phyloP scores from a whole-genome alignment of 768 basidiomycete genomes.

The Trametes elegans region DNA sequence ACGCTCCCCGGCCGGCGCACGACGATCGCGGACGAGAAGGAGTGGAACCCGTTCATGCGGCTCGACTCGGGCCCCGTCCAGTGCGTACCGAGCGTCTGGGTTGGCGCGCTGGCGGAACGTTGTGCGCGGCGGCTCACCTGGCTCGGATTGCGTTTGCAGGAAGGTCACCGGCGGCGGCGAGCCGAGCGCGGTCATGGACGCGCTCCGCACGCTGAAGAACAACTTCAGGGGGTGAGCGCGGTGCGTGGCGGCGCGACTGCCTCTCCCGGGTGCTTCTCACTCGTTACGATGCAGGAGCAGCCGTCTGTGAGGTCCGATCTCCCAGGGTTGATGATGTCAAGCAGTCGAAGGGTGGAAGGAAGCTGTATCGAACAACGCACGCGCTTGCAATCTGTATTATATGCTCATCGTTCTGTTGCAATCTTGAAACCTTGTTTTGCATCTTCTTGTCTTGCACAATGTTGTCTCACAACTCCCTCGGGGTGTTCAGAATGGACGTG shows the following conservation, averaged over 20 bases:
- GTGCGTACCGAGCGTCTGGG: too few relatives aligned
- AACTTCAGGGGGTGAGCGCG: slow-evolving; percentile 60
- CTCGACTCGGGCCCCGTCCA: slow-evolving; percentile 57
- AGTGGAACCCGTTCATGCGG: slow-evolving; percentile 96
- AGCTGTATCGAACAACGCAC: not conserved
- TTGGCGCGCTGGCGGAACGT: not conserved
- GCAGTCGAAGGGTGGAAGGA: not conserved
- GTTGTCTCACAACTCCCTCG: too few relatives aligned
- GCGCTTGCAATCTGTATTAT: not conserved
- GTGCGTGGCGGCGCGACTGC: slow-evolving; percentile 3
- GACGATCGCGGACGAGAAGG: slow-evolving; percentile 91
- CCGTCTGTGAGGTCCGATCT: not conserved
- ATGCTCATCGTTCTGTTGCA: not conserved
- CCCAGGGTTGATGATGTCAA: slow-evolving; percentile 2
- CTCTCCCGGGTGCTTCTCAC: not conserved
- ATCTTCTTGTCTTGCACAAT: too few relatives aligned
- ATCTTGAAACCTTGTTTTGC: too few relatives aligned
- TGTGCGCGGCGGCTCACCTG: not conserved
- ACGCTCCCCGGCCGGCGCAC: slow-evolving; percentile 73
- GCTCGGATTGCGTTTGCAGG: slow-evolving; percentile 36
- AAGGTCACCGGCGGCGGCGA: slow-evolving; percentile 43
- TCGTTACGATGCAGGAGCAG: not conserved
- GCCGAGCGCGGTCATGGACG: slow-evolving; percentile 64
- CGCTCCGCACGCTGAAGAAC: slow-evolving; percentile 83
- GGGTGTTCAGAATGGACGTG: too few relatives aligned